Percentiles rank a stretch among this genome's conserved stretches.
Evolutionary conservation across 78 protist genomes (phyloP).

Genomic region (Paulinella micropora): DNA sequence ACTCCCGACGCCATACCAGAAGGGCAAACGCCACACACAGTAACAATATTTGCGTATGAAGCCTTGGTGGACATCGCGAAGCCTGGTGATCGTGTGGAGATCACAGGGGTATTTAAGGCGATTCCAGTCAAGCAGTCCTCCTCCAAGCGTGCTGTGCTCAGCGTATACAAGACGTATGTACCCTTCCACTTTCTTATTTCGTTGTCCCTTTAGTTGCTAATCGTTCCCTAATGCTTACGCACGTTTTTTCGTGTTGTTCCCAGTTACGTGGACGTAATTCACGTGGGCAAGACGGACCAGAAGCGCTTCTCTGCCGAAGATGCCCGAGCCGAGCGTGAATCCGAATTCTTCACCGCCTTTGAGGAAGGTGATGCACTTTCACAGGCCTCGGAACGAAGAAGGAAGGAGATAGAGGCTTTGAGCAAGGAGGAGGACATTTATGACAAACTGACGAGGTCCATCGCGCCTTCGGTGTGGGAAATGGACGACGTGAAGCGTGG

Average conservation of each 20-base stretch:
- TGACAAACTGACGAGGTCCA: slow-evolving; percentile 53
- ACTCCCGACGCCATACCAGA: slow-evolving; percentile 57
- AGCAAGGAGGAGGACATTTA: slow-evolving; percentile 50
- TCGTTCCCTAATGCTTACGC: not conserved
- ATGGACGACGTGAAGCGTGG: slow-evolving; percentile 90
- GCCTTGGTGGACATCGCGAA: slow-evolving; percentile 68
- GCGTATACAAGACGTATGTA: too few relatives aligned
- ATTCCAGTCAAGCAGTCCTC: not conserved
- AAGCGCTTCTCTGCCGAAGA: not conserved
- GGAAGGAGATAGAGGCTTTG: slow-evolving; percentile 8
- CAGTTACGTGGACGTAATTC: slow-evolving; percentile 25
- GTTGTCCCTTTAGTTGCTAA: not conserved
- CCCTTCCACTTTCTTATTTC: too few relatives aligned
- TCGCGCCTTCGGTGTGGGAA: slow-evolving; percentile 93
- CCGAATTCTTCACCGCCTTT: slow-evolving; percentile 6
- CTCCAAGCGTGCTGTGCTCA: not conserved
- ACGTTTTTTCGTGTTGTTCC: slow-evolving; percentile 18
- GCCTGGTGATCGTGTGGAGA: slow-evolving; percentile 88
- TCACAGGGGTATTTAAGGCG: slow-evolving; percentile 87
- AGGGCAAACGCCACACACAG: slow-evolving; percentile 89
- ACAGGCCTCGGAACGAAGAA: not conserved
- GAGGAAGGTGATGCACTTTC: slow-evolving; percentile 1
- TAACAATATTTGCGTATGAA: slow-evolving; percentile 50
- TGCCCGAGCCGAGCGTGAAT: not conserved
- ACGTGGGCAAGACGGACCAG: slow-evolving; percentile 22